A percentile compares a stretch with the other conserved stretches of the same genome.
Conservation (phyloP, 345 rosid species). For the Eutrema yunnanense region DNA sequence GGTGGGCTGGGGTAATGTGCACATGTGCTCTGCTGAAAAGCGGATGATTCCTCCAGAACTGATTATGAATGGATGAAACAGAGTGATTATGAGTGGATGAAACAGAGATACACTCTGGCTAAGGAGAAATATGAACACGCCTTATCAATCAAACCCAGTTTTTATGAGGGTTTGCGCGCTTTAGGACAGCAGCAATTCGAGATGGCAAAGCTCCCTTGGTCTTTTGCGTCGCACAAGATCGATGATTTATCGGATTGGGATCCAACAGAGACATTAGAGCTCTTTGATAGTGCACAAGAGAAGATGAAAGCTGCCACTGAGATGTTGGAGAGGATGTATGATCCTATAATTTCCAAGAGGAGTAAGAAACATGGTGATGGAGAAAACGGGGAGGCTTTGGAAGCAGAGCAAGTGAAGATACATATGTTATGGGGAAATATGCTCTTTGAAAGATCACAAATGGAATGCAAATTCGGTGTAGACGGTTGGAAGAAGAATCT, state of each 20-base stretch:
- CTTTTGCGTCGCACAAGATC: conserved; percentile 65
- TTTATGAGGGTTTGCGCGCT: conserved; percentile 94
- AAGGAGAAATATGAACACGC: conserved; percentile 71
- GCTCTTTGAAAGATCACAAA: conserved; percentile 94
- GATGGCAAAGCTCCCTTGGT: conserved; percentile 99
- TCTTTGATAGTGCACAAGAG: conserved; percentile 78
- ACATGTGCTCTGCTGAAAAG: conserved; percentile 97
- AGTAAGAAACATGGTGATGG: conserved; percentile 61
- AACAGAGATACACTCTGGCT: conserved; percentile 80
- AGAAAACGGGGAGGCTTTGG: conserved; percentile 28
- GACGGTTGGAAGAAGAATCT: conserved; percentile 74
- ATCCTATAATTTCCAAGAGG: conserved; percentile 1
- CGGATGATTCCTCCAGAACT: conserved; percentile 77
- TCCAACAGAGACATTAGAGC: conserved; percentile 58
- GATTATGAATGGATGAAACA: too few species aligned
- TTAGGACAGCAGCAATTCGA: conserved; percentile 94
- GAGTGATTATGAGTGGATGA: conserved; percentile 83
- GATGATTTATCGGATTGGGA: conserved; percentile 71
- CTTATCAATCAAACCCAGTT: too few species aligned
- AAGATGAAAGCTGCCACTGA: conserved; percentile 91
- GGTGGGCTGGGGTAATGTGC: conserved; percentile 98
- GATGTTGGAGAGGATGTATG: conserved; percentile 92
- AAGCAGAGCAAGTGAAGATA: conserved; percentile 79
- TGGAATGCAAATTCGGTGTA: conserved; percentile 75
- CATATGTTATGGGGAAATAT: conserved; percentile 99